These are phyloP conservation scores for Populus hybrid DNA, from an alignment of 441 rosid species.

Conservation along the genomic window DNA sequence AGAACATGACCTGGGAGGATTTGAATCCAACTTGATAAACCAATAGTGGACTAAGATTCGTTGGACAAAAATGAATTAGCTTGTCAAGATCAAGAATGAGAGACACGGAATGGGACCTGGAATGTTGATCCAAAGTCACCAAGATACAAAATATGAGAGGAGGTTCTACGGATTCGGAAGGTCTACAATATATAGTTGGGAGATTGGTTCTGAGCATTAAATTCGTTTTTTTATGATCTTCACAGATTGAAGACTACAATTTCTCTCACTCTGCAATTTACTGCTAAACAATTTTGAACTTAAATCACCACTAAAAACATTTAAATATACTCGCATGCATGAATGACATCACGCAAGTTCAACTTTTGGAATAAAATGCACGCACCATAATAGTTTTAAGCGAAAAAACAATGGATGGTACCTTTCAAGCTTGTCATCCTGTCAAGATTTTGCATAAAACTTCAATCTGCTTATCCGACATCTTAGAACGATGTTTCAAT, in stretches of 20 bases:
- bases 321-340: not conserved
- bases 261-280: not conserved
- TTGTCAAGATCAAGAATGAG: not conserved
- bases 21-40: not conserved
- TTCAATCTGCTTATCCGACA: not conserved
- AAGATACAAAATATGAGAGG: no score
- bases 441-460: not conserved
- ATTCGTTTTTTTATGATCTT: not conserved
- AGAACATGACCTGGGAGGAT: not conserved
- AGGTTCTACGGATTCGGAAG: not conserved
- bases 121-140: not conserved
- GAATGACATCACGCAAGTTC: not conserved
- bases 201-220: not conserved
- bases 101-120: not conserved
- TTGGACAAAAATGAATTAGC: not conserved
- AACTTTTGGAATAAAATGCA: no score
- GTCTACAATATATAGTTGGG: not conserved
- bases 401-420: not conserved
- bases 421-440: no score
- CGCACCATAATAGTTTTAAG: no score
- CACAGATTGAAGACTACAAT: not conserved
- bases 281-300: not conserved
- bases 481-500: not conserved
- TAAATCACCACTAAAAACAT: not conserved
- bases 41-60: not conserved